phyloP scores from a whole-genome alignment of 148 eudicot species.

The Cornus controversa region DNA sequence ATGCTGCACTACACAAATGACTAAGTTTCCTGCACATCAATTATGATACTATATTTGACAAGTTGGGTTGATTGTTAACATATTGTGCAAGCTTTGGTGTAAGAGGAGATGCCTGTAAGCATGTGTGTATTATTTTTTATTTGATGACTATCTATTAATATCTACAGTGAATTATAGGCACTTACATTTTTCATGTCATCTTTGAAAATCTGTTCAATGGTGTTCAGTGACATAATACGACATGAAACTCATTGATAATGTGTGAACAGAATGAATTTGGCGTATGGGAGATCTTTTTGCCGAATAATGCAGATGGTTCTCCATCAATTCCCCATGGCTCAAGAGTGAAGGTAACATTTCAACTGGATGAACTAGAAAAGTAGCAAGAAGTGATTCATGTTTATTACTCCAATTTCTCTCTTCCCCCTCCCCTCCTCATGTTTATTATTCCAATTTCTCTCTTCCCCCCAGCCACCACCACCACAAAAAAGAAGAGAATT shows the following conservation, averaged over 20 bases:
- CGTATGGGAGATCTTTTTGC: slow-evolving; percentile 96
- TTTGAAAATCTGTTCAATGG: too few species aligned
- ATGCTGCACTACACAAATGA: background rate
- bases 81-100: background rate
- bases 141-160: background rate
- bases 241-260: slow-evolving; percentile 12
- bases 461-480: too few species aligned
- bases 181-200: slow-evolving; percentile 2
- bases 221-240: background rate
- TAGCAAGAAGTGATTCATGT: background rate
- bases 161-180: background rate
- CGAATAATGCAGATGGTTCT: slow-evolving; percentile 94
- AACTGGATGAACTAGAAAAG: background rate
- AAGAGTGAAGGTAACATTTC: slow-evolving; percentile 76
- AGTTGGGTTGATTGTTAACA: background rate
- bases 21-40: background rate
- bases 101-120: background rate
- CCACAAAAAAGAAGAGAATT: too few species aligned
- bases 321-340: slow-evolving; percentile 97
- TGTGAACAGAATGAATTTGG: slow-evolving; percentile 87
- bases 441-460: too few species aligned
- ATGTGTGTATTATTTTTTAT: background rate
- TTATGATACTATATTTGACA: background rate
- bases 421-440: background rate
- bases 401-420: background rate